phyloP scores from a whole-genome alignment of 768 basidiomycete species.

The Boletus speciosus region DNA sequence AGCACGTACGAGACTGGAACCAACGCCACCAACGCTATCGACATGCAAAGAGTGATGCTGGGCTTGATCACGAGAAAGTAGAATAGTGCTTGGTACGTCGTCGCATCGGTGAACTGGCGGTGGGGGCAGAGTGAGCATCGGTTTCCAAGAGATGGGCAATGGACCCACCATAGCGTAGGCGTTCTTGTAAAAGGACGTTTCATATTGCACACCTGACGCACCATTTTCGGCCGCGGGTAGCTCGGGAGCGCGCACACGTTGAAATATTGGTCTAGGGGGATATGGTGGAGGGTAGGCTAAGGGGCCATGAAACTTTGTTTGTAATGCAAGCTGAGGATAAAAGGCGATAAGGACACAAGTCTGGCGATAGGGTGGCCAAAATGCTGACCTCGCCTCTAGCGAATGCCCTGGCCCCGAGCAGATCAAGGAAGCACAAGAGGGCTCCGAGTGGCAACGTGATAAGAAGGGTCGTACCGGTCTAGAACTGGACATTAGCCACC shows the following conservation, averaged over 20 bases:
- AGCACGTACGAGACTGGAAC: constrained; percentile 57
- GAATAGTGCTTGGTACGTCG: constrained; percentile 81
- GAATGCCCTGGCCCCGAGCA: constrained; percentile 69
- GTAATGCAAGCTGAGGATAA: constrained; percentile 52
- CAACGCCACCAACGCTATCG: constrained; percentile 50
- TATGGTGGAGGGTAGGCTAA: constrained; percentile 59
- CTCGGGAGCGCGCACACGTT: constrained; percentile 52
- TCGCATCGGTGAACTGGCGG: constrained; percentile 70
- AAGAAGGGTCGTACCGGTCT: constrained; percentile 80
- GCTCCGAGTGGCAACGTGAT: constrained; percentile 76
- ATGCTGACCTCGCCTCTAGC: constrained; percentile 62
- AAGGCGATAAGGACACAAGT: constrained; percentile 12
- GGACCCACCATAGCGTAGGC: constrained; percentile 70
- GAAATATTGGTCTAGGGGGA: constrained; percentile 73
- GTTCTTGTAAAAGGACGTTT: constrained; percentile 78
- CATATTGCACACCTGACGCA: constrained; percentile 37
- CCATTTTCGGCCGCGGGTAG: constrained; percentile 50
- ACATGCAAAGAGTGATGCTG: constrained; percentile 66
- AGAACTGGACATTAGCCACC: constrained; percentile 16
- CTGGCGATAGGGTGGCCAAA: not conserved
- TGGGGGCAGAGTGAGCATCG: constrained; percentile 6
- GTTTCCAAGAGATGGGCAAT: not conserved
- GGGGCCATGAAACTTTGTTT: constrained; percentile 66
- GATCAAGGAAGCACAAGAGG: constrained; percentile 71
- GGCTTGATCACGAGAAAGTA: constrained; percentile 89